Base-by-base conservation (phyloP, 768 basidiomycete species). In the Auricularia sp. region DNA sequence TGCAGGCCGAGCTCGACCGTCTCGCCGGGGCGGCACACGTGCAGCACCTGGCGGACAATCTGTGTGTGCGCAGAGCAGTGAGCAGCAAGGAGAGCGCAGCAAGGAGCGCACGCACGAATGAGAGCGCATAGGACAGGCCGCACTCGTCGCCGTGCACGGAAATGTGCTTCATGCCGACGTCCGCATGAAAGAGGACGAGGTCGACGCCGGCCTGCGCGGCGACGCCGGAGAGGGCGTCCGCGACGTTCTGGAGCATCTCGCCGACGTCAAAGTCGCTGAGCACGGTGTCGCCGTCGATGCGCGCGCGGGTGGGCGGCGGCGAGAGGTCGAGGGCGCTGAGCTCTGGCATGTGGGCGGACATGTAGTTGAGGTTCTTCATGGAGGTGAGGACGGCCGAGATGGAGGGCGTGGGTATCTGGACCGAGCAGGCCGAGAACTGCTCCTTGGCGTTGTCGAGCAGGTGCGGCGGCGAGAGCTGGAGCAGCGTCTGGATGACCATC, bases 331-430 rank as follows among this genome's bases (percentile, higher is more conserved):
- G n/a, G 0, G 34, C 16, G 21, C 64, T 64, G 8, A 66, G 36
- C 33, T 54, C 16, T 4, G 80, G 71, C 84, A 91, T 85, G 72
- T 92, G 89, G n/a, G 90, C 91, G 3, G 91, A 91, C 68, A 97
- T 84, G 71, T 91, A 96, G 73, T 96, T 96, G 68, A 98, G 83
- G 68, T 88, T 90, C 77, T 93, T 93, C 91, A 97, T 92, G 44
- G 88, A 83, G 18, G 91, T 91, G 73, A 97, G 84, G 73, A 98
- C 81, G 44, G 92, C 91, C 18, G 91, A 90, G 75, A 98, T 82
- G 68, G 88, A 91, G 5, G 93, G 84, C 0, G 90, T 90, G 10
- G 94, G 95, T 54, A 97, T 84, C 43, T 91, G 87, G 33, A 98
- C 75, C 1, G 93, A 84, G 73, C 91, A 96, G 33, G 91, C 88